Base-by-base conservation (phyloP, 139 green algal species). In the Tetradesmus lagerheimii region DNA sequence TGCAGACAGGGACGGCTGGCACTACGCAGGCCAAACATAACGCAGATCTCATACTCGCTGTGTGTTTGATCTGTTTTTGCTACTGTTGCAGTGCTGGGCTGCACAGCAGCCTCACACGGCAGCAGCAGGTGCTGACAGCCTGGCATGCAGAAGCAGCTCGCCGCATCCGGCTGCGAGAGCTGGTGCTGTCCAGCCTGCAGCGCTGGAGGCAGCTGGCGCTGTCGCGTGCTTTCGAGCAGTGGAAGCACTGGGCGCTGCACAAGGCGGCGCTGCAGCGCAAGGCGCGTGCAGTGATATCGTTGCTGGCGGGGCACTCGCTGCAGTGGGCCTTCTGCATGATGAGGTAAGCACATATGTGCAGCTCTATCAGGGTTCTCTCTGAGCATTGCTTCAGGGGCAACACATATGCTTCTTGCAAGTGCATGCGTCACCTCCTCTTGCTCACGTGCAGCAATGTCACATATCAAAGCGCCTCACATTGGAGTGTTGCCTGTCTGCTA, bases 241-340 rank as follows among this genome's bases (percentile, higher is more conserved):
- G 86, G 86, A 84, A 77, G 45, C 29, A 77, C 43, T 90, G 86
- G 86, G 86, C 86, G 16, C 86, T 90, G 18, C 8, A 38, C 15
- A 45, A 53, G 6, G 86, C 86, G 1, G 45, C 45, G 16, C 75
- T 90, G 86, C 86, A 90, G 27, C 77, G 86, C 31, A 45, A 47
- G 11, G 75, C 75, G 27, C 77, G 47, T 12, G 75, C 86, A 0
- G 37, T 84, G 20, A 66, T 90, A 75, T 43, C 86, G 27, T 11
- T 74, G 45, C 75, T 90, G 86, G 34, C 37, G 34, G 86, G 86
- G 6, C 34, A n/a, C 18, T 74, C 75, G 12, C 20, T 79, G 74
- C 43, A 81, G 4, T 90, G 86, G 86, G 43, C 86, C 1, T 85
- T 90, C 75, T 62, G 86, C 47, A 85, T 85, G 74, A 66, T 90